Base-by-base conservation (phyloP, 495 filamentous ascomycete genomes). In the Rhypophila decipiens region DNA sequence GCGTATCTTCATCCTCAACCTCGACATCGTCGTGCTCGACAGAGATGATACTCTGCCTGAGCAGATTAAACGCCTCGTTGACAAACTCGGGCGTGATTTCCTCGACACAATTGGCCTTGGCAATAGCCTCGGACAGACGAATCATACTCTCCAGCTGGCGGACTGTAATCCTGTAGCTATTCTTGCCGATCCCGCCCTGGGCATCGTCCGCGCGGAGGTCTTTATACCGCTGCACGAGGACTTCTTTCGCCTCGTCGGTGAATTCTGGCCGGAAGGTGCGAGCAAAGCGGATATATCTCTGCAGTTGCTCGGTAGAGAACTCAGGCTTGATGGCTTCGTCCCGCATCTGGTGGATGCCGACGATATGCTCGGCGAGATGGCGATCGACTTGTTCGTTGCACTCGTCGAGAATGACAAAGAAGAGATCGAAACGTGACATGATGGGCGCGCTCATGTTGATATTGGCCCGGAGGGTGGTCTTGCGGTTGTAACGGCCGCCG, bases 391-490 rank as follows among this genome's bases (percentile, higher is more conserved):
- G 64, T 67, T 97, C 93, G 59, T 96, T 93, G 62, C 91, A 96
- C 56, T 99, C 93, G 60, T 99, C 93, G 2, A 96, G 83, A 39
- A 99, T 86, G 51, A 99, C 90, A 62, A 99, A 99, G 76, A 99
- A 99, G 15, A 99, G 74, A 69, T 99, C 93, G 71, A 99, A 99
- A 69, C 93, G 85, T 39, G 85, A 90, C 93, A 99, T 97, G 67
- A 99, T 99, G 46, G 93, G 93, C 15, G 93, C 94, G 24, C 81
- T 87, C 84, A 99, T 95, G 71, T 99, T 97, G 65, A 99, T 86
- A 64, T 99, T 99, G 44, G 88, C 83, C 19, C 93, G 80, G 4
- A 99, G 74, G 0, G 93, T 95, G 4, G 85, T 83, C 67, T 96
- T 97, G 46, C 91, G 87, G 71, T 99, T 94, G 70, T 99, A 99